Percentiles rank a stretch among this genome's conserved stretches.
These are phyloP conservation scores for Lactifluus hygrophoroides DNA, from an alignment of 768 basidiomycete genomes.

Conservation along the genomic window DNA sequence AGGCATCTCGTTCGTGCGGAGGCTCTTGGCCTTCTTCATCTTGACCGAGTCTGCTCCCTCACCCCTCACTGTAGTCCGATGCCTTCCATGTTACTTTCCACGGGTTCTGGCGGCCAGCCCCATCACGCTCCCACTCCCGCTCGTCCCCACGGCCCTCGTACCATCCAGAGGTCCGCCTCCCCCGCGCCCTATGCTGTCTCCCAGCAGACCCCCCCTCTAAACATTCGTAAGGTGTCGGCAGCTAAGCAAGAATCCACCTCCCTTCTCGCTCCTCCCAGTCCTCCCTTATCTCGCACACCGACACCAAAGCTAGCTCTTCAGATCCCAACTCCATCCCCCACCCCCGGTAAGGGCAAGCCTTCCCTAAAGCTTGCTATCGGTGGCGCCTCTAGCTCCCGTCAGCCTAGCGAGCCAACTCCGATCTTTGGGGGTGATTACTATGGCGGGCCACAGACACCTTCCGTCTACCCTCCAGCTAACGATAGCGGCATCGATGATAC, in stretches of 20 bases:
- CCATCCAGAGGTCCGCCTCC: constrained; percentile 34
- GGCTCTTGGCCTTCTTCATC: background rate
- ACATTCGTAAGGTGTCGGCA: constrained; percentile 31
- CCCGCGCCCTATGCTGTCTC: constrained; percentile 28
- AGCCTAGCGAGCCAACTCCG: background rate
- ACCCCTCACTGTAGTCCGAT: background rate
- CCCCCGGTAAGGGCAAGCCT: constrained; percentile 17
- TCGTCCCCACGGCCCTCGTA: constrained; percentile 48
- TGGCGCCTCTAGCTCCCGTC: constrained; percentile 2
- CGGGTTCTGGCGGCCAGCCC: constrained; percentile 20
- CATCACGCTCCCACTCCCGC: constrained; percentile 23
- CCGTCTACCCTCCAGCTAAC: constrained; percentile 14
- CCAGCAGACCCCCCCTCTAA: constrained; percentile 33
- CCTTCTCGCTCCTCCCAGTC: constrained; percentile 16
- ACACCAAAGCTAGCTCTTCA: constrained; percentile 27
- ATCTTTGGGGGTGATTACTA: constrained; percentile 18
- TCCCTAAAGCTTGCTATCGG: constrained; percentile 20
- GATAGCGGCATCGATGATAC: constrained; percentile 32
- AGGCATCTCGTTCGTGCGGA: constrained; percentile 5
- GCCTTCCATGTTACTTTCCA: constrained; percentile 11
- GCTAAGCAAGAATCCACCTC: constrained; percentile 14
- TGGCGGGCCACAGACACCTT: constrained; percentile 19
- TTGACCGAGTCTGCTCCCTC: background rate
- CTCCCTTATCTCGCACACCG: constrained; percentile 22
- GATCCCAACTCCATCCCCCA: constrained; percentile 23